Conservation (phyloP, 768 basidiomycete genomes). For the Rickenella mellea region DNA sequence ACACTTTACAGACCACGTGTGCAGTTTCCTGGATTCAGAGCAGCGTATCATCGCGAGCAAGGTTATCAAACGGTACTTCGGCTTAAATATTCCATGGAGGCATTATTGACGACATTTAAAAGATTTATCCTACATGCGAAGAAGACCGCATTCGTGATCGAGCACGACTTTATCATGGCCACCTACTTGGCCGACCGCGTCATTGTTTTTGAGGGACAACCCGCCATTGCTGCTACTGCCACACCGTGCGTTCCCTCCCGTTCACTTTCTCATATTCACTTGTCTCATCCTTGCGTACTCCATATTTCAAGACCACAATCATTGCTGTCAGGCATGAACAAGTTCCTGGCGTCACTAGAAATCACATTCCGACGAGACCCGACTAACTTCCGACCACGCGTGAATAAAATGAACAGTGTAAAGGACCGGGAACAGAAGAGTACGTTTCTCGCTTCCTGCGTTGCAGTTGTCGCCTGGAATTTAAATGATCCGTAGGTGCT, state of each 20-base stretch:
- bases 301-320: conserved; percentile 68
- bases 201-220: conserved; percentile 83
- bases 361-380: conserved; percentile 99
- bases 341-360: conserved; percentile 89
- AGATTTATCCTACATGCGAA: conserved; percentile 93
- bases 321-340: conserved; percentile 94
- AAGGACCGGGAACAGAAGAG: conserved; percentile 87
- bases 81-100: neutral
- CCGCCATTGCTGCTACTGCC: conserved; percentile 82
- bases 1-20: conserved; percentile 1
- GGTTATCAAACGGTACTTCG: conserved; percentile 83
- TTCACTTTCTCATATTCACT: neutral
- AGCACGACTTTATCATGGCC: conserved; percentile 99
- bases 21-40: conserved; percentile 92
- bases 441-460: conserved; percentile 21
- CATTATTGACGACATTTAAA: conserved; percentile 2
- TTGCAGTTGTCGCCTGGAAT: conserved; percentile 1
- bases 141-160: conserved; percentile 97
- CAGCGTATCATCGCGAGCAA: conserved; percentile 98
- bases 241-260: conserved; percentile 55
- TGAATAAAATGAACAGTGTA: conserved; percentile 77
- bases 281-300: neutral
- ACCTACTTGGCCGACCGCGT: conserved; percentile 98
- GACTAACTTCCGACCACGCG: conserved; percentile 83
- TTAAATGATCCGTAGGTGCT: conserved; percentile 34